phyloP scores from a whole-genome alignment of 495 filamentous ascomycete genomes.

The Halenospora varia region DNA sequence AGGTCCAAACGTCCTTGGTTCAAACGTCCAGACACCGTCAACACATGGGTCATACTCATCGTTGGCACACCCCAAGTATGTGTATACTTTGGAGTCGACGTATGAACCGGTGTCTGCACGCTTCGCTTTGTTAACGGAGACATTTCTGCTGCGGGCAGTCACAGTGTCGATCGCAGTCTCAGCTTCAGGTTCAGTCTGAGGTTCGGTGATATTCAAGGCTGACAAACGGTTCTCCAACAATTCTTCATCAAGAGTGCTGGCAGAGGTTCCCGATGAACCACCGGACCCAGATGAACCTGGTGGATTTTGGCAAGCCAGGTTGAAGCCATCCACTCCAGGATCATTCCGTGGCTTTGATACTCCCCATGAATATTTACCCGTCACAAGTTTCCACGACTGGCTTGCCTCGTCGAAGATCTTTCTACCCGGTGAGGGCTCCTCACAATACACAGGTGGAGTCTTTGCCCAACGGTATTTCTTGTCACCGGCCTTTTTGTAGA shows the following conservation, averaged over 20 bases:
- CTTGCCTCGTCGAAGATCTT: neutral
- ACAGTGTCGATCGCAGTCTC: neutral
- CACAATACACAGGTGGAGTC: neutral
- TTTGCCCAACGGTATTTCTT: neutral
- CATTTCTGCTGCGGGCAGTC: neutral
- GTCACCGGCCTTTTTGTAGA: neutral
- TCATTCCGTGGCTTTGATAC: neutral
- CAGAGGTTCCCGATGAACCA: neutral
- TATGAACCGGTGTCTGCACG: neutral
- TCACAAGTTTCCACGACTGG: neutral
- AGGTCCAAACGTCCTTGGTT: too few relatives aligned
- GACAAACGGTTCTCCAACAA: neutral
- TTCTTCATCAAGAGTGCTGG: neutral
- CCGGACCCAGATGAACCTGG: neutral
- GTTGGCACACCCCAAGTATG: neutral
- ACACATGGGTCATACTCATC: neutral
- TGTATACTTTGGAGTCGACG: neutral
- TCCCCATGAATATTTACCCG: neutral
- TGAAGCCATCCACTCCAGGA: neutral
- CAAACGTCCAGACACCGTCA: too few relatives aligned
- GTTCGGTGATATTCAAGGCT: neutral
- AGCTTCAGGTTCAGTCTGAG: neutral
- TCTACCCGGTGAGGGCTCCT: neutral
- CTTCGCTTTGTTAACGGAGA: neutral
- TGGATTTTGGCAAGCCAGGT: neutral